Evolutionary conservation across 306 rosid species (phyloP), one percentile per base, ranked within the genome.

Genomic region (Quercus suber): DNA sequence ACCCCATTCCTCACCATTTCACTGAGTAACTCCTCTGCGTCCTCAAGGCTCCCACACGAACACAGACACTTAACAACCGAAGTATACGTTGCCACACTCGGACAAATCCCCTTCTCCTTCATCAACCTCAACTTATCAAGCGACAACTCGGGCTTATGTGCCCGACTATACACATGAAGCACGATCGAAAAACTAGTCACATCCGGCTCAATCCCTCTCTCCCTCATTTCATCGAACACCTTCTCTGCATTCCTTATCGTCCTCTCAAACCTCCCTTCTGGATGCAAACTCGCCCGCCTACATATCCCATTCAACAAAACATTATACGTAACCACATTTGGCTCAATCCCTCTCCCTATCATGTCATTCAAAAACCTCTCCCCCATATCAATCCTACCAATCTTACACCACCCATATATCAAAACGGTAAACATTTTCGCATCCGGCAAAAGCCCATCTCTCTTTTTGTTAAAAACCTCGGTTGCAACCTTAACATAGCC

Each of bases 81-180:
- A 23, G 97, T 94, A 73, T 94, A 94, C 0, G 92, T 90, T 6
- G 82, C 97, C 37, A 86, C 89, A 0, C 88, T 91, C 1, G 99
- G 95, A 58, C 83, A 91, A 14, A 94, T 85, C 27, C 97, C 97
- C 18, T 73, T 83, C 86, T 83, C 95, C 76, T 78, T 87, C 99
- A 94, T 94, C 85, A 76, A 71, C 55, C 76, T 80, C 69, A 94
- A 25, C 63, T 91, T 94, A 82, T 94, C 99, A 41, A 94, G 85
- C 3, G 89, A 78, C 67, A 94, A 45, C 28, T 91, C 89, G 0
- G 99, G 95, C 79, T 91, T 94, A 78, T 92, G 99, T 0, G 95
- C 97, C 9, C 99, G 89, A 75, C 99, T 94, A 81, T 86, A 94
- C 27, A 92, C 99, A 83, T 94, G 99, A 82, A 94, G 93, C 53